Evolutionary conservation across 768 basidiomycete species (phyloP).

Genomic region (Paxillus involutus): DNA sequence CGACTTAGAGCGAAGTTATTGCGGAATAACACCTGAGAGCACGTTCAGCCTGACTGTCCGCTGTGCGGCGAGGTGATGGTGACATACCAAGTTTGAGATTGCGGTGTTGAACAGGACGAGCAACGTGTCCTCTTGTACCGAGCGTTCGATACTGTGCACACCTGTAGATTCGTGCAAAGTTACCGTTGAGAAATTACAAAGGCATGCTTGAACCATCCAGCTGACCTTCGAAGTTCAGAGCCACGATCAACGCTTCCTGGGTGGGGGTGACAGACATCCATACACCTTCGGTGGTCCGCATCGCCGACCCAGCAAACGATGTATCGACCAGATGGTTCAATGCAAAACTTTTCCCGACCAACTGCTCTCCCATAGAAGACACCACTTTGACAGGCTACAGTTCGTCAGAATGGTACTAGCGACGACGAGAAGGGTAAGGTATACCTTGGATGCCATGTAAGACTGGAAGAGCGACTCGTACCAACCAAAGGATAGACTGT

Average conservation of each 20-base stretch:
- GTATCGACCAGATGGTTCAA: slow-evolving; percentile 63
- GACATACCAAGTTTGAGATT: slow-evolving; percentile 52
- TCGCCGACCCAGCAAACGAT: slow-evolving; percentile 64
- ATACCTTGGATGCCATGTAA: slow-evolving; percentile 50
- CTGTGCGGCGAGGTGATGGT: not conserved
- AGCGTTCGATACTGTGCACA: slow-evolving; percentile 57
- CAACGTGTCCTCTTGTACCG: slow-evolving; percentile 56
- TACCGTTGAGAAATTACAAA: not conserved
- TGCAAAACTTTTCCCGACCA: slow-evolving; percentile 60
- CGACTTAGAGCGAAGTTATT: slow-evolving; percentile 65
- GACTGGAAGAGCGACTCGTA: slow-evolving; percentile 59
- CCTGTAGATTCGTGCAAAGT: slow-evolving; percentile 29
- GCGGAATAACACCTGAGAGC: slow-evolving; percentile 54
- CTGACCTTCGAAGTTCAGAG: slow-evolving; percentile 64
- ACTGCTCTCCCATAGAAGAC: slow-evolving; percentile 69
- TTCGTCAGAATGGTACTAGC: not conserved
- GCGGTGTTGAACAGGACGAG: slow-evolving; percentile 61
- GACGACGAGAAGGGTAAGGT: not conserved
- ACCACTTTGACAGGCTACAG: slow-evolving; percentile 55
- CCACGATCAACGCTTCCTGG: slow-evolving; percentile 50
- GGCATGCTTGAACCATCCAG: not conserved
- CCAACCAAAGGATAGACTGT: slow-evolving; percentile 53
- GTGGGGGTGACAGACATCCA: slow-evolving; percentile 71
- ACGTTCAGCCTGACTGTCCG: not conserved
- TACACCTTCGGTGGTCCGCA: slow-evolving; percentile 67